A percentile compares a stretch with the other conserved stretches of the same genome.
Evolutionary conservation across 2,329 filamentous ascomycete genomes (phyloP).

Genomic region (Talaromyces islandicus): DNA sequence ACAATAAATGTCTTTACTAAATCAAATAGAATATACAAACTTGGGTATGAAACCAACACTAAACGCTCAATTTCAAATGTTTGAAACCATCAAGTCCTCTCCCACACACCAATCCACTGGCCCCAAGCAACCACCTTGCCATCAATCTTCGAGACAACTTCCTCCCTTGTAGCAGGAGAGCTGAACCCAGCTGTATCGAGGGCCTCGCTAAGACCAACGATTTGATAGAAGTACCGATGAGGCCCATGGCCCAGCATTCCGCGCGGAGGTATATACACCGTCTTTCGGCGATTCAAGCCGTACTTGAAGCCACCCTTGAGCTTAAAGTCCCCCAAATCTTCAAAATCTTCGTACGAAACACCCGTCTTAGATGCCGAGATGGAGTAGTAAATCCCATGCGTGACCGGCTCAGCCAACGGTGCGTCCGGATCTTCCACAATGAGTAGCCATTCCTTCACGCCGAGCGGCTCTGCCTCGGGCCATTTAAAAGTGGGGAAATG

Average conservation of each 20-base stretch:
- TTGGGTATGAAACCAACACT: not conserved
- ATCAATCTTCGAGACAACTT: constrained; percentile 38
- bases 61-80: not conserved
- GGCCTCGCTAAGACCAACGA: constrained; percentile 43
- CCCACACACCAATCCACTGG: constrained; percentile 41
- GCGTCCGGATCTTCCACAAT: constrained; percentile 16
- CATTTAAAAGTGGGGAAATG: constrained; percentile 3
- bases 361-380: constrained; percentile 33
- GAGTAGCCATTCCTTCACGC: constrained; percentile 11
- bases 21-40: not conserved
- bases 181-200: constrained; percentile 35
- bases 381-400: constrained; percentile 15
- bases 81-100: constrained; percentile 28
- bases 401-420: constrained; percentile 12
- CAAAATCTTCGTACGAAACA: constrained; percentile 34
- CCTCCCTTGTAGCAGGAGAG: constrained; percentile 36
- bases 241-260: constrained; percentile 47
- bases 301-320: constrained; percentile 43
- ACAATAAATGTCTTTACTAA: no score
- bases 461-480: not conserved
- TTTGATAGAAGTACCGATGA: constrained; percentile 49
- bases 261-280: constrained; percentile 41
- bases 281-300: constrained; percentile 36
- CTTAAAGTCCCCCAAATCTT: constrained; percentile 5
- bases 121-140: constrained; percentile 49